Base-by-base conservation (phyloP, 768 basidiomycete genomes). In the Peribolospora kevripleyi region DNA sequence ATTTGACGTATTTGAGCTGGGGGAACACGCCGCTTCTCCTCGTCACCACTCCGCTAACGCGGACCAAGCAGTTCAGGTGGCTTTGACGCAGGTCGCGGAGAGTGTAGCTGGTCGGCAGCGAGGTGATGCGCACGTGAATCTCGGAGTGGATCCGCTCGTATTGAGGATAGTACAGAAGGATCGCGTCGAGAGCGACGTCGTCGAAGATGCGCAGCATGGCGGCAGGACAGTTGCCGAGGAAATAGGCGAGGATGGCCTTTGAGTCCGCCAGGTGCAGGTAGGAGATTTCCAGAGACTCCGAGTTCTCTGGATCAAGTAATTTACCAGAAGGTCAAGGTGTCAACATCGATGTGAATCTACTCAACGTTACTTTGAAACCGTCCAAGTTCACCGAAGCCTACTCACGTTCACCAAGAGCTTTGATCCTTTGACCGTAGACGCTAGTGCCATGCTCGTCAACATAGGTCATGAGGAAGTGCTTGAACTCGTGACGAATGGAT, bases 1-100 rank as follows among this genome's bases (percentile, higher is more conserved):
- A 98, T 66, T 95, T 97, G 67, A 98, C 90, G 64, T 95, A 93
- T 70, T 98, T 97, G 57, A 98, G 72, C 67, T 98, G 93, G n/a
- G 93, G 93, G 69, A 97, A 97, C 7, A 98, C 90, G 7, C 93
- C 91, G 7, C 80, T 86, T 45, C 93, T 75, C 56, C 93, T 73
- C 1, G 93, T 98, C 48, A 98, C 93, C 13, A 98, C 93, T 9
- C 93, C 93, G 6, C 81, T 78, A 6, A 98, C 83, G 43, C 93
- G 82, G 41, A 98, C 88, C 47, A 98, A 80, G 60, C 84, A 87
- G 71, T 97, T 95, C 51, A 97, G 74, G 64, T 97, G 82, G 46
- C 77, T 75, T 50, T 93, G 81, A 38, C 93, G 81, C 42, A 98
- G 78, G 64, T 97, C 91, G 52, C 93, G 84, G 42, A 98, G 75